Evolutionary conservation across 257 asterid species (phyloP).

Genomic region (Solanum pinnatisectum): DNA sequence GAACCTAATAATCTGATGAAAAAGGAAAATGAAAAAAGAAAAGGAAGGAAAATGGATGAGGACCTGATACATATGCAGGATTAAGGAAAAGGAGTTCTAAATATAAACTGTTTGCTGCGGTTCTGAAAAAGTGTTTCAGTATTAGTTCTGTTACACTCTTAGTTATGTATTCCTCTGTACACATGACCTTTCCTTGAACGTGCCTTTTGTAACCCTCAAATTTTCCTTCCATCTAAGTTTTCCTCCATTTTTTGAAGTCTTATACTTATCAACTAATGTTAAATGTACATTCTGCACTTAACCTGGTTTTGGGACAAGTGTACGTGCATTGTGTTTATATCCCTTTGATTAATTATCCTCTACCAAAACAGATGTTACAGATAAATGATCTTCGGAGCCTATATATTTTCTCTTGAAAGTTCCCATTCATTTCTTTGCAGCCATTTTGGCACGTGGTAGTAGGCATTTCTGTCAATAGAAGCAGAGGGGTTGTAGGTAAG

Average conservation of each 20-base stretch:
- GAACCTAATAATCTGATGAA: background rate
- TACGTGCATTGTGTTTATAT: background rate
- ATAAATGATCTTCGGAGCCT: background rate
- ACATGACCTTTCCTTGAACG: background rate
- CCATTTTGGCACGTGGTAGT: slow-evolving; percentile 90
- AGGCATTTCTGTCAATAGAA: slow-evolving; percentile 41
- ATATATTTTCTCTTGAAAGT: slow-evolving; percentile 3
- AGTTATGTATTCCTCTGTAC: background rate
- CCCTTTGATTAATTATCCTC: background rate
- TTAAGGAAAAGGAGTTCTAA: background rate
- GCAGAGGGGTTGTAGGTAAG: slow-evolving; percentile 95
- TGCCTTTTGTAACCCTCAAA: background rate
- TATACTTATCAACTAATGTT: background rate
- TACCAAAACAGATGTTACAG: background rate
- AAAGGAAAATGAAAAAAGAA: background rate
- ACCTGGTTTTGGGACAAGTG: background rate
- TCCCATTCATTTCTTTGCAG: slow-evolving; percentile 36
- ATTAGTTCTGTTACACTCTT: background rate
- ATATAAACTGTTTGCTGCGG: background rate
- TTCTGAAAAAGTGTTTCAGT: background rate
- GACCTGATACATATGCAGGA: background rate
- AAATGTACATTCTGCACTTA: background rate
- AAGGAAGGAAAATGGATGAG: background rate
- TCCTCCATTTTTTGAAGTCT: background rate
- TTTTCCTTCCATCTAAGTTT: background rate